Evolutionary conservation across 2,329 filamentous ascomycete genomes (phyloP).

Genomic region (Arthrocladium fulminans): DNA sequence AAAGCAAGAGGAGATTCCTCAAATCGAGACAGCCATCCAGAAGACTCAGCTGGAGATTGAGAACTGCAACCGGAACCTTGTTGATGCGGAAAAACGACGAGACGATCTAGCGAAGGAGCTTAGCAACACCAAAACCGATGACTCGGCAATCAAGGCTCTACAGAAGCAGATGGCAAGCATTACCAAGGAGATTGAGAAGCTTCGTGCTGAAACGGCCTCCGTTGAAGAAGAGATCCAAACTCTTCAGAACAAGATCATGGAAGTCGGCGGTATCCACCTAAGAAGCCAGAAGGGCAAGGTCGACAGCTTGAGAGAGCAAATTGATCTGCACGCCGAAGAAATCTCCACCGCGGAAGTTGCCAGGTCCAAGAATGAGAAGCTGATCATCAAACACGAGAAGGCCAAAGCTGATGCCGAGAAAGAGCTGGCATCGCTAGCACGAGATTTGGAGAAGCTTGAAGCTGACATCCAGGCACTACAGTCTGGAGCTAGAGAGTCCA

Average conservation of each 20-base stretch:
- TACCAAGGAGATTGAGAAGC: conserved; percentile 67
- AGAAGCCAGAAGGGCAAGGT: conserved; percentile 85
- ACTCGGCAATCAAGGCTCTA: conserved; percentile 60
- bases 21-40: conserved; percentile 80
- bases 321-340: conserved; percentile 69
- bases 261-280: conserved; percentile 88
- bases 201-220: conserved; percentile 76
- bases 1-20: conserved; percentile 68
- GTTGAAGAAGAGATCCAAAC: conserved; percentile 88
- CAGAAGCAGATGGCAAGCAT: conserved; percentile 70
- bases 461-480: conserved; percentile 70
- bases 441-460: conserved; percentile 69
- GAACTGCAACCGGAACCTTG: conserved; percentile 73
- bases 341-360: conserved; percentile 79
- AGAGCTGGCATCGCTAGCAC: conserved; percentile 63
- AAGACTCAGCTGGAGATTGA: conserved; percentile 84
- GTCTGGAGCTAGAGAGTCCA: conserved; percentile 63
- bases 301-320: conserved; percentile 77
- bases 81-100: conserved; percentile 73
- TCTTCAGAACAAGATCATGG: conserved; percentile 96
- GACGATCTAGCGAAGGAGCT: conserved; percentile 76
- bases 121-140: conserved; percentile 70
- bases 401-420: conserved; percentile 67
- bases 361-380: conserved; percentile 89
- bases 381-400: conserved; percentile 77